Percentiles rank a stretch among this genome's conserved stretches.
Conservation (phyloP, 208 protist species). For the Acanthamoeba sp. region DNA sequence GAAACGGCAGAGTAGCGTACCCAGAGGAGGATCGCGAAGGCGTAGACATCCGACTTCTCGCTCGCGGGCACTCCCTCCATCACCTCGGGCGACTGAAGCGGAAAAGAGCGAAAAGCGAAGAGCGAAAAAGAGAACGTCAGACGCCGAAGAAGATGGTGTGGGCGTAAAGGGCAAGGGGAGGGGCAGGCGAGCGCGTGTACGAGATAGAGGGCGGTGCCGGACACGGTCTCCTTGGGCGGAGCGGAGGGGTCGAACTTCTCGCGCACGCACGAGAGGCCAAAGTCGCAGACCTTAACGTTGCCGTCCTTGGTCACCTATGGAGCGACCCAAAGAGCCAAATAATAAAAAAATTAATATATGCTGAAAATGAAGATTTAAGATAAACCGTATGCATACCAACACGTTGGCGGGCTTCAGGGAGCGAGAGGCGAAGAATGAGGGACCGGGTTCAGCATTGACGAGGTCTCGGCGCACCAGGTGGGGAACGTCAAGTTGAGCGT, state of each 20-base stretch:
- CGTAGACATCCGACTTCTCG: conserved; percentile 55
- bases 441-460: too few species aligned
- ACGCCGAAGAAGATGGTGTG: not conserved
- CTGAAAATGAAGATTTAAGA: too few species aligned
- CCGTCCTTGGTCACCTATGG: conserved; percentile 11
- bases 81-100: not conserved
- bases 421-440: too few species aligned
- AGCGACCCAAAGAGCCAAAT: not conserved
- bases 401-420: conserved; percentile 67
- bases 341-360: too few species aligned
- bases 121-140: not conserved
- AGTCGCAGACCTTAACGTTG: conserved; percentile 74
- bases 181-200: too few species aligned
- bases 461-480: too few species aligned
- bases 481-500: too few species aligned
- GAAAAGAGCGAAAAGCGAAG: not conserved
- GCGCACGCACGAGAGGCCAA: conserved; percentile 30
- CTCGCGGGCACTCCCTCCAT: conserved; percentile 23
- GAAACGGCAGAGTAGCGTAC: too few species aligned
- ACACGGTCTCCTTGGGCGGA: not conserved
- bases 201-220: conserved; percentile 48
- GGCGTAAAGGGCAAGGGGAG: too few species aligned
- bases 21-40: conserved; percentile 42
- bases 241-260: conserved; percentile 31
- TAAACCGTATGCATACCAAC: too few species aligned